Conservation (phyloP, 2,329 filamentous ascomycete genomes). For the Aspergillus texensis region DNA sequence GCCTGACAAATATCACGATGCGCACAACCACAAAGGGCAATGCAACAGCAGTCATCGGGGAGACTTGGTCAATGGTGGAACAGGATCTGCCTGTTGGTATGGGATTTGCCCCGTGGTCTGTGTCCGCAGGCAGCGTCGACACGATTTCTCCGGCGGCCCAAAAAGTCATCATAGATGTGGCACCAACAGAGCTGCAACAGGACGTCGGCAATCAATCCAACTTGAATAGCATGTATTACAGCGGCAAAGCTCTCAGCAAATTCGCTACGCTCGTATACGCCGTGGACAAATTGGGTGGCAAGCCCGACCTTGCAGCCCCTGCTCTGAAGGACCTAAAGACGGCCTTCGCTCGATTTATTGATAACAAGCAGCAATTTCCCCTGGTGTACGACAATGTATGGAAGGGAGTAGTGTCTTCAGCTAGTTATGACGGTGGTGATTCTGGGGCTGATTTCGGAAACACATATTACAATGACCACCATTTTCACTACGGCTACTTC, state of each 20-base stretch:
- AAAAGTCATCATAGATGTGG: conserved; percentile 61
- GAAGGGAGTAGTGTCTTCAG: conserved; percentile 79
- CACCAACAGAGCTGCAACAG: conserved; percentile 73
- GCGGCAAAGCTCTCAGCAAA: conserved; percentile 81
- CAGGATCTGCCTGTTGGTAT: conserved; percentile 70
- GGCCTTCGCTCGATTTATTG: conserved; percentile 66
- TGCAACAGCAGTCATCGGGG: conserved; percentile 70
- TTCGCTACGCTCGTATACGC: conserved; percentile 72
- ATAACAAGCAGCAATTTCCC: conserved; percentile 67
- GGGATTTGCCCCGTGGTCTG: conserved; percentile 77
- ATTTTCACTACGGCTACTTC: conserved; percentile 78
- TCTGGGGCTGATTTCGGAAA: conserved; percentile 84
- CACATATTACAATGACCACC: conserved; percentile 69
- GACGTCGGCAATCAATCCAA: conserved; percentile 74
- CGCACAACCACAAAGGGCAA: conserved; percentile 84
- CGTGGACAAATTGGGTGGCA: conserved; percentile 63
- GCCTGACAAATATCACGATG: conserved; percentile 60
- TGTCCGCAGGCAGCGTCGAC: conserved; percentile 44
- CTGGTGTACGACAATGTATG: conserved; percentile 63
- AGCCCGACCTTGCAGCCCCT: conserved; percentile 58
- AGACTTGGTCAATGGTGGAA: conserved; percentile 79
- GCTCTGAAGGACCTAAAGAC: conserved; percentile 66
- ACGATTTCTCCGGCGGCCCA: conserved; percentile 55
- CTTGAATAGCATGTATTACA: conserved; percentile 87
- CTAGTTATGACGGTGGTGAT: conserved; percentile 70